phyloP scores from a whole-genome alignment of 73 alveolate genomes.

The Paramecium caudatum region DNA sequence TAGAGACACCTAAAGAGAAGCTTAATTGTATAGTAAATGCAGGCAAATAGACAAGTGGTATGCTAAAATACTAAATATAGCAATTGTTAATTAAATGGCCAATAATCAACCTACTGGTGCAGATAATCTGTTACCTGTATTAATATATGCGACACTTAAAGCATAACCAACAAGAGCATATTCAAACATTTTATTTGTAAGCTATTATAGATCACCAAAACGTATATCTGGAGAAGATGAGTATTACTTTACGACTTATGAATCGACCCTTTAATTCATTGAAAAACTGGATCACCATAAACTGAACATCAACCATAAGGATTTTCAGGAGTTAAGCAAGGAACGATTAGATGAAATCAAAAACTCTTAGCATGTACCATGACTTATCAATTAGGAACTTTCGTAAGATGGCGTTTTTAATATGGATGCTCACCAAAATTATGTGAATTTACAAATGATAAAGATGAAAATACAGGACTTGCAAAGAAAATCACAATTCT shows the following conservation, averaged over 20 bases:
- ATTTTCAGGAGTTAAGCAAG: background rate
- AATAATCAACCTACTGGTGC: constrained; percentile 67
- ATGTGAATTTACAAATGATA: constrained; percentile 55
- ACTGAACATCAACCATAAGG: constrained; percentile 32
- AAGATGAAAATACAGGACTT: constrained; percentile 64
- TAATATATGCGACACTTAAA: constrained; percentile 45
- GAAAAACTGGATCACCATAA: constrained; percentile 39
- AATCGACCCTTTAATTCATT: constrained; percentile 27
- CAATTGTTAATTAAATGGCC: constrained; percentile 48
- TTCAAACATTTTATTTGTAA: constrained; percentile 31
- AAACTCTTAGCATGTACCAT: background rate
- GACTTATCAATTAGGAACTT: background rate
- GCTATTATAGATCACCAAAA: constrained; percentile 55
- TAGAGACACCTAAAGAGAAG: constrained; percentile 48
- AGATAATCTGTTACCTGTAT: constrained; percentile 55
- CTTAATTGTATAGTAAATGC: constrained; percentile 38
- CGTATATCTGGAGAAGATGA: constrained; percentile 45
- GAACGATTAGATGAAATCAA: constrained; percentile 28
- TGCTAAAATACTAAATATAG: background rate
- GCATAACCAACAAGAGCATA: constrained; percentile 60
- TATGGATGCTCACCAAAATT: constrained; percentile 56
- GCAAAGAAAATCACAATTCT: constrained; percentile 20
- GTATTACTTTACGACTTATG: constrained; percentile 59
- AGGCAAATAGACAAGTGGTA: constrained; percentile 33
- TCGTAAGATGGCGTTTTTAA: constrained; percentile 42